Conservation (phyloP, 225 moss, liverwort and hornwort species). For the Asterella californica region DNA sequence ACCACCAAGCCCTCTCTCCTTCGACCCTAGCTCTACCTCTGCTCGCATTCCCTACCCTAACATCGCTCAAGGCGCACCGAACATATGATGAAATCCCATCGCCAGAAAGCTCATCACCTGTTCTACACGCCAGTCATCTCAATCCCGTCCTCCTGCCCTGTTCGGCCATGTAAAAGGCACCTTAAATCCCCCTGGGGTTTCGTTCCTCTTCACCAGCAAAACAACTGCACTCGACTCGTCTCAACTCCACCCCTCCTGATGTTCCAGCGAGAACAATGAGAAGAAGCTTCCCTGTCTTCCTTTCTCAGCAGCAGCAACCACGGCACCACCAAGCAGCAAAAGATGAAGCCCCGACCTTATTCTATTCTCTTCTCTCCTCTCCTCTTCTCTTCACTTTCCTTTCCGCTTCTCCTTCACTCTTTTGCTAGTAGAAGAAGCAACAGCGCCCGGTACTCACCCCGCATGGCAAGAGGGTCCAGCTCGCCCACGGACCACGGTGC, state of each 20-base stretch:
- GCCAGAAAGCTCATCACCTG: conserved; percentile 30
- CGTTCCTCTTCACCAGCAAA: neutral
- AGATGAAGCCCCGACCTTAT: neutral
- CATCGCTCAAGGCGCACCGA: conserved; percentile 10
- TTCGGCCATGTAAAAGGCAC: conserved; percentile 16
- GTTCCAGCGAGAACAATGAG: neutral
- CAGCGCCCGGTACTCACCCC: neutral
- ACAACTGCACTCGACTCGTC: neutral
- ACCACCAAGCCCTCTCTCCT: conserved; percentile 8
- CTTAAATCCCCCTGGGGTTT: conserved; percentile 9
- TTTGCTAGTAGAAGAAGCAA: neutral
- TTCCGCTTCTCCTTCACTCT: neutral
- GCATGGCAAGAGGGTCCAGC: neutral
- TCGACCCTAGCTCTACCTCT: neutral
- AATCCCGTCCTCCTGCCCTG: conserved; percentile 23
- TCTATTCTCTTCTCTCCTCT: neutral
- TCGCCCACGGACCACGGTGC: neutral
- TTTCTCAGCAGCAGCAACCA: conserved; percentile 8
- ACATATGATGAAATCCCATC: conserved; percentile 24
- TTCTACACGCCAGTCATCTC: conserved; percentile 24
- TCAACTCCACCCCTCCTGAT: neutral
- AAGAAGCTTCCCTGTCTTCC: conserved; percentile 2
- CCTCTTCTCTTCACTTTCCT: neutral
- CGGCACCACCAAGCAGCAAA: neutral
- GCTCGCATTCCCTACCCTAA: conserved; percentile 33